Conservation (phyloP, 2,329 filamentous ascomycete species). For the Dothiorella sarmentorum region DNA sequence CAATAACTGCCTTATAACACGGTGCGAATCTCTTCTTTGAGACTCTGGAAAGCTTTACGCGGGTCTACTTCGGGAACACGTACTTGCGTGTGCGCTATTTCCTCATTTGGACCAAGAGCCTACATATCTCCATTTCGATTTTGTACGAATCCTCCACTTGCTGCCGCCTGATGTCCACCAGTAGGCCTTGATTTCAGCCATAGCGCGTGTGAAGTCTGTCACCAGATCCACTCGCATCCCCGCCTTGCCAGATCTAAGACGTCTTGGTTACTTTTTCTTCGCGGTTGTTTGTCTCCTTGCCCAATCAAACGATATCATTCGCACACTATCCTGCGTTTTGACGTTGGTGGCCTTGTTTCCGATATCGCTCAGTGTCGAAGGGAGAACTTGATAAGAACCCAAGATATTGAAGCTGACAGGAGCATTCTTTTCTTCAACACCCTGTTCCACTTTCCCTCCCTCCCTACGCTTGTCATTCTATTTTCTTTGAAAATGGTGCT, state of each 20-base stretch:
- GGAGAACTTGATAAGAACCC: background rate
- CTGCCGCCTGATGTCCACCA: background rate
- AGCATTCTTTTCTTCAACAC: background rate
- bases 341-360: slow-evolving; percentile 14
- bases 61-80: background rate
- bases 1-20: background rate
- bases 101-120: background rate
- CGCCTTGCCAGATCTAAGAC: background rate
- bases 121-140: background rate
- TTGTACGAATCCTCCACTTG: background rate
- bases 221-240: background rate
- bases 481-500: background rate
- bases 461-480: too few relatives aligned
- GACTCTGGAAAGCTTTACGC: background rate
- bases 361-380: background rate
- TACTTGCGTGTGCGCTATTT: background rate
- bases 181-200: background rate
- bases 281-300: background rate
- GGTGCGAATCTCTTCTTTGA: background rate
- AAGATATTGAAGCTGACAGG: background rate
- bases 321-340: background rate
- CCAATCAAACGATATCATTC: background rate
- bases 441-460: background rate
- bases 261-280: background rate
- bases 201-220: background rate